Evolutionary conservation across 495 filamentous ascomycete species (phyloP), one percentile per base, ranked within the genome.

Genomic region (Achaetomiella virescens): DNA sequence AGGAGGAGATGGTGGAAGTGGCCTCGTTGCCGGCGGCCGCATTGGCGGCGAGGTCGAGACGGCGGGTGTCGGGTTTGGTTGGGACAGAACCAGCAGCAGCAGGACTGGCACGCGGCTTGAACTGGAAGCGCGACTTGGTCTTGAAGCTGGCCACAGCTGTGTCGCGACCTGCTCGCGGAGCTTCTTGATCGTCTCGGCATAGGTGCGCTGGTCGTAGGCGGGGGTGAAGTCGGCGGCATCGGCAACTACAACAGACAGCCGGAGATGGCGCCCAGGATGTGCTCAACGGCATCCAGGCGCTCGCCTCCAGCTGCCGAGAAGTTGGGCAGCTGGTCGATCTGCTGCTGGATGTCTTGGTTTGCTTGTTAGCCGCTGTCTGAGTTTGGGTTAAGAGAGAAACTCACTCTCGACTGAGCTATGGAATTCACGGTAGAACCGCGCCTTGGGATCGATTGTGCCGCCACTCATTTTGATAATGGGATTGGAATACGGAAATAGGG

Each of bases 351-450:
- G 12, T 46, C 75, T 78, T 49, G 3, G 6, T 0, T n/a, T 15
- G n/a, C 12, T 0, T 40, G 40, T 59, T 40, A 61, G 51, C 41
- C n/a, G 10, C 2, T 37, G 12, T 15, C 21, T 42, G 33, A 6
- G 20, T 27, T 7, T 1, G 18, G 17, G 0, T 20, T 14, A 15
- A 27, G 5, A 36, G 10, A 14, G 12, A 6, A 25, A 49, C 69
- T 57, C 76, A 89, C 88, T 78, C 14, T 81, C 83, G 57, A 86
- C 83, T 67, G 85, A 81, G 68, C 82, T 78, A 55, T 87, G 85
- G 60, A 92, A 93, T 66, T 87, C 84, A 58, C 82, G 82, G 67
- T 89, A 89, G 75, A 95, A 92, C 9, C 78, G 78, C 61, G 88
- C 85, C 48, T 89, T 91, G 43, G 84, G 66, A 41, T 66, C 61